Evolutionary conservation across 2,329 filamentous ascomycete genomes (phyloP).

Genomic region (Fusarium nygamai): DNA sequence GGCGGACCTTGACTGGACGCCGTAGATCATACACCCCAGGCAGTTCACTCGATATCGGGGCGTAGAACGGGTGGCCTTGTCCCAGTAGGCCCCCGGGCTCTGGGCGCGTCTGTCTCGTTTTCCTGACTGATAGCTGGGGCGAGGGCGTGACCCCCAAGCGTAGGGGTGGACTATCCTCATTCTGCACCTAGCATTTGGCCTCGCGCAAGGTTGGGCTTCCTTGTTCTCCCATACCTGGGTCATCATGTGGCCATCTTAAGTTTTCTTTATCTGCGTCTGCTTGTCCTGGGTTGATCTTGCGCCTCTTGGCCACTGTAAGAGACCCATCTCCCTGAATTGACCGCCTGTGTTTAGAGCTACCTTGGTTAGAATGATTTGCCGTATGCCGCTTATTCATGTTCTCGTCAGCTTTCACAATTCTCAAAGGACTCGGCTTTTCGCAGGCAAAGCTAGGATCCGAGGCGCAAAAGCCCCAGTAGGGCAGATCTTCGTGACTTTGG

Average conservation of each 20-base stretch:
- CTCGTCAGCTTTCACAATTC: conserved; percentile 57
- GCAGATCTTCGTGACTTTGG: conserved; percentile 39
- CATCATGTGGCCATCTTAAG: not conserved
- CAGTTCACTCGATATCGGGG: conserved; percentile 13
- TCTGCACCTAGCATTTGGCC: conserved; percentile 14
- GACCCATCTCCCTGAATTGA: conserved; percentile 28
- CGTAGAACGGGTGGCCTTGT: not conserved
- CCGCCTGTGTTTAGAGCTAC: conserved; percentile 27
- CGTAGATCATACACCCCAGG: conserved; percentile 15
- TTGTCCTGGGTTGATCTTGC: conserved; percentile 29
- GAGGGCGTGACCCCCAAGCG: not conserved
- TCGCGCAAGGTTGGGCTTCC: not conserved
- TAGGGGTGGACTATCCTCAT: conserved; percentile 19
- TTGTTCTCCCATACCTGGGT: not conserved
- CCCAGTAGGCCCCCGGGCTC: not conserved
- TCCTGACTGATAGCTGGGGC: conserved; percentile 29
- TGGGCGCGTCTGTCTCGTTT: conserved; percentile 22
- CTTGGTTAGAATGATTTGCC: conserved; percentile 41
- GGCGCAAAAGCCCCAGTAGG: conserved; percentile 46
- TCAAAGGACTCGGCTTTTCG: conserved; percentile 57
- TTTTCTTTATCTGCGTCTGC: conserved; percentile 34
- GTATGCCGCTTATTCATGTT: conserved; percentile 19
- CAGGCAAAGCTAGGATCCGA: conserved; percentile 27
- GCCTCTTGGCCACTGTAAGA: conserved; percentile 51
- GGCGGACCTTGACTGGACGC: conserved; percentile 25